Conservation (phyloP, 768 basidiomycete genomes). For the Cystofilobasidium capitatum region DNA sequence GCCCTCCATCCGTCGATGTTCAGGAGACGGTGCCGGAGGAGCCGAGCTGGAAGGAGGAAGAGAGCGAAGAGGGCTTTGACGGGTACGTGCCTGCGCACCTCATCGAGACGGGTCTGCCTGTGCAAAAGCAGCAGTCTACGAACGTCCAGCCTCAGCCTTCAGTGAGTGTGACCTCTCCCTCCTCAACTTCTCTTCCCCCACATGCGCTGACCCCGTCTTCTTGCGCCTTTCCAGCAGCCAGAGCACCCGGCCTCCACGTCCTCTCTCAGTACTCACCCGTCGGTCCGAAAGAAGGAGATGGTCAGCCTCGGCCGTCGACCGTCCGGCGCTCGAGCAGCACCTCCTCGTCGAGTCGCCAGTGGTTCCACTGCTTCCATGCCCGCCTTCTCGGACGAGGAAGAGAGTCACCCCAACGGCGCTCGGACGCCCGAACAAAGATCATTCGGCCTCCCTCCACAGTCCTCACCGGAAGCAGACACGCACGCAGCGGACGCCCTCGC, state of each 20-base stretch:
- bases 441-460: neutral
- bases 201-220: neutral
- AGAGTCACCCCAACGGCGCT: neutral
- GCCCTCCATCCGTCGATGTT: neutral
- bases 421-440: neutral
- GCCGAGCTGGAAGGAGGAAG: conserved; percentile 52
- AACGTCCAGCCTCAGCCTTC: neutral
- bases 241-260: neutral
- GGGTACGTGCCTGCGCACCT: conserved; percentile 47
- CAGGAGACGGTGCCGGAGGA: neutral
- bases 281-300: conserved; percentile 3
- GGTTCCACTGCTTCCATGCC: conserved; percentile 18
- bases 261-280: neutral
- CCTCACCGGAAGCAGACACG: neutral
- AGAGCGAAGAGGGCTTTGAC: conserved; percentile 58
- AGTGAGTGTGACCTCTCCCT: neutral
- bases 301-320: conserved; percentile 23
- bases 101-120: conserved; percentile 1
- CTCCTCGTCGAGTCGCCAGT: conserved; percentile 10
- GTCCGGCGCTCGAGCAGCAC: conserved; percentile 22
- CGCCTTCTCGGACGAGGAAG: conserved; percentile 16
- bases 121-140: too few species aligned
- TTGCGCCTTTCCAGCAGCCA: neutral
- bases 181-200: conserved; percentile 3
- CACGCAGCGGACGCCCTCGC: conserved; percentile 56